Evolutionary conservation across 805 yeast species (phyloP), one percentile per base, ranked within the genome.

Genomic region (Saccharomyces mikatae): DNA sequence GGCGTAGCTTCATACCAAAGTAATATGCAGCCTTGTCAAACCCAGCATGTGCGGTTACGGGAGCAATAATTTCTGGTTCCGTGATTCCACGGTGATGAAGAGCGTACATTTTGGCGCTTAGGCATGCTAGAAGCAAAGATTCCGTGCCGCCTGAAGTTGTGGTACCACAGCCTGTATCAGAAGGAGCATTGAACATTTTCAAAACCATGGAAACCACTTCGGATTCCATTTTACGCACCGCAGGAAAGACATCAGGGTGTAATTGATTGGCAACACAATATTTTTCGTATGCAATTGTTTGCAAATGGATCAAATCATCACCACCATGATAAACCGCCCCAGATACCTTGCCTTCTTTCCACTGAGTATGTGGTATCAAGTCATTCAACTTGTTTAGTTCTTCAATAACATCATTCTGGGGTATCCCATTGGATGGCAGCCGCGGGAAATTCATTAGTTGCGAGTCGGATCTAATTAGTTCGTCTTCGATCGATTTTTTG

Each of bases 321-420:
- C 97, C 97, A 30, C 98, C 97, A 63, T 94, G 98, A 64, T 92
- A 92, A 10, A 92, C 97, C 0, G 97, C 98, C 5, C 99, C 99
- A 17, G 96, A 87, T 3, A 92, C 86, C 60, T 82, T 78, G 4
- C 99, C 99, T 46, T 77, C 75, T 65, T 84, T 79, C 97, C 97
- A 92, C 54, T 83, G 85, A 1, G 89, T 75, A 60, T 87, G 89
- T 54, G 83, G 78, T 59, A 90, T 53, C 8, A 51, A 64, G 0
- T 64, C 56, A 41, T 76, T 72, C 30, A 82, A 71, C 30, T 71
- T 68, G 36, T 81, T 79, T 55, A 94, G 71, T 55, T 83, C 81
- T 0, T 62, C 62, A 29, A 76, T 52, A 9, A 94, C 78, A 21
- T 69, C 70, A 0, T 66, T 69, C 14, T 76, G 73, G 1, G 77